Percentiles rank a stretch among this genome's conserved stretches.
Evolutionary conservation across 139 green algal genomes (phyloP).

Genomic region (Coelastrella sp.): DNA sequence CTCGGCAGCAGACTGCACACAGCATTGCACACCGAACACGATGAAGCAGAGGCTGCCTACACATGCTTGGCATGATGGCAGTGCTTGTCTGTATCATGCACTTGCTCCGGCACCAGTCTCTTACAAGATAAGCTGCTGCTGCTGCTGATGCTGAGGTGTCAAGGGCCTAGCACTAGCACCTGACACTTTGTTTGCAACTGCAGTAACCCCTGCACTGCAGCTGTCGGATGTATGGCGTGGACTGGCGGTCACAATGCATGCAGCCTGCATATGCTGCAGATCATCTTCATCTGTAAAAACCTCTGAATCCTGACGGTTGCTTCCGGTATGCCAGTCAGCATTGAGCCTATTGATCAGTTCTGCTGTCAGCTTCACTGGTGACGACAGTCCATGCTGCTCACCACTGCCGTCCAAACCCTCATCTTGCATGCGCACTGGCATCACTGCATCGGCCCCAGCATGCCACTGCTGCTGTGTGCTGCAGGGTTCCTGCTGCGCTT

Average conservation of each 20-base stretch:
- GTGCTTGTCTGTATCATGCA: too few species aligned
- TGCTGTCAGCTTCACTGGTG: slow-evolving; percentile 10
- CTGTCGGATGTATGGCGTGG: too few species aligned
- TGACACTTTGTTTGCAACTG: not conserved
- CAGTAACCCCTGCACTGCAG: not conserved
- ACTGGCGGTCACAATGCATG: too few species aligned
- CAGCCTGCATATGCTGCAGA: too few species aligned
- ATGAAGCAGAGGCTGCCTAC: too few species aligned
- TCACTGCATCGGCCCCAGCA: not conserved
- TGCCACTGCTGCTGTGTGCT: not conserved
- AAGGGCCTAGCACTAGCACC: not conserved
- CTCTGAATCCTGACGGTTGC: not conserved
- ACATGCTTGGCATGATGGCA: too few species aligned
- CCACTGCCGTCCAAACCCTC: not conserved
- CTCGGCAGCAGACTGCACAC: too few species aligned
- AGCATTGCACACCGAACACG: too few species aligned
- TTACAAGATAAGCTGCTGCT: not conserved
- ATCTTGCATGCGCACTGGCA: not conserved
- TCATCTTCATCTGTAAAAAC: not conserved
- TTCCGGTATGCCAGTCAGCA: not conserved
- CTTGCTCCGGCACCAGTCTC: not conserved
- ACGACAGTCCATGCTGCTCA: not conserved
- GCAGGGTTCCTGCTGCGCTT: not conserved
- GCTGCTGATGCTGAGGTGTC: not conserved
- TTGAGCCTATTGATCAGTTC: not conserved